Base-by-base conservation (phyloP, 75 land plant genomes). In the Pinus tabuliformis region DNA sequence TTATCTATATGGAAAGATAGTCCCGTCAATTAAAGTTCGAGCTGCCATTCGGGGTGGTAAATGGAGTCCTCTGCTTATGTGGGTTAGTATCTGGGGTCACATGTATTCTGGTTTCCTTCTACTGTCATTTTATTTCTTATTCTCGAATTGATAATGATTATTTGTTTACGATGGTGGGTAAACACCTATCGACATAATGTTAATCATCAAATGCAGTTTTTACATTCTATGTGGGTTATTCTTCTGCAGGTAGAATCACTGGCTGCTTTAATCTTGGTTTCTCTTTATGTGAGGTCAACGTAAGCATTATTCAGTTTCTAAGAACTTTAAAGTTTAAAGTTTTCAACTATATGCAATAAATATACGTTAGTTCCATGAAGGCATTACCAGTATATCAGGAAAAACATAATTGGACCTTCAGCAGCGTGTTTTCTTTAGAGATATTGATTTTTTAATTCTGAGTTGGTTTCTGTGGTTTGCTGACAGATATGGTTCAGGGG, bases 171-270 rank as follows among this genome's bases (percentile, higher is more conserved):
- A 71, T 22, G 20, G 24, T 22, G 20, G 24, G 33, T 33, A 33
- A 72, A 33, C 24, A 37, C 16, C 57, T 73, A 37, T 52, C 36
- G 1, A 20, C 49, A 24, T 52, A 12, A 42, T 68, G 15, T 18
- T 36, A 60, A 28, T 26, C 28, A 30, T 58, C 58, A 75, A 18
- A 15, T 68, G 22, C 45, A 42, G 42, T n/a, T 36, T 39, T 68
- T 18, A 68, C 45, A 42, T 68, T 42, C 3, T 39, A 30, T 63
- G 2, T 45, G 59, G 52, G 61, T 9, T 65, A 56, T 77, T 61
- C 58, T 75, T 62, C 70, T 80, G 82, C 87, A 86, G 87, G 56
- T 73, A 26, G 87, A 86, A 80, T 83, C 82, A 59, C 22, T 86
- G 58, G 87, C 87, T 62, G 87, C 87, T 57, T n/a, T 84, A n/a